Conservation (phyloP, 495 filamentous ascomycete species). For the Parathielavia hyrcaniae region DNA sequence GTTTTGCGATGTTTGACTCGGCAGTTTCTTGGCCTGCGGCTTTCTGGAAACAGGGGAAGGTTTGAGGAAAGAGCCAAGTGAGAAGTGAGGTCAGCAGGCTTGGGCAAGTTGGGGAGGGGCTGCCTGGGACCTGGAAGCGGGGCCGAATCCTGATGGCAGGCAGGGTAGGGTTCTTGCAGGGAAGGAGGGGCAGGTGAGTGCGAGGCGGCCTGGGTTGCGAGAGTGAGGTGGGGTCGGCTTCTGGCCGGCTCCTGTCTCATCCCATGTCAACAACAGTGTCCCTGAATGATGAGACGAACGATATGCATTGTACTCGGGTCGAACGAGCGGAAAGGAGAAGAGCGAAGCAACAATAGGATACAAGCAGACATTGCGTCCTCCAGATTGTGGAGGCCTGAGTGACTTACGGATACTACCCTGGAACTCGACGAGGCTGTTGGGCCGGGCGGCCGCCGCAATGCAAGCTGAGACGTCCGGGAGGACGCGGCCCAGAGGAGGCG, state of each 20-base stretch:
- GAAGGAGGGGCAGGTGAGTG: neutral
- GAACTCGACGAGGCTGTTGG: neutral
- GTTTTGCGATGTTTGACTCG: neutral
- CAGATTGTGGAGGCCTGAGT: neutral
- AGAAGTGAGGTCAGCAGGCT: slow-evolving; percentile 3
- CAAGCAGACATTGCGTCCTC: no score
- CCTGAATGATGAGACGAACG: no score
- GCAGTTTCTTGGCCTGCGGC: neutral
- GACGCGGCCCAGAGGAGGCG: neutral
- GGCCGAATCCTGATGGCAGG: slow-evolving; percentile 5
- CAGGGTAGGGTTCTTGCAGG: slow-evolving; percentile 4
- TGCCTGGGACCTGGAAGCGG: slow-evolving; percentile 4
- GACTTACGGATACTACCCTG: neutral
- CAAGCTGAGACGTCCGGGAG: neutral
- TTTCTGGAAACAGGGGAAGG: neutral
- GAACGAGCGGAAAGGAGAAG: no score
- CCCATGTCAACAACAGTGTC: neutral
- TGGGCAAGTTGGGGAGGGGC: neutral
- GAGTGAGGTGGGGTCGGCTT: no score
- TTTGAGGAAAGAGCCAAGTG: neutral
- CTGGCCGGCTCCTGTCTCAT: neutral
- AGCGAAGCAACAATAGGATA: no score
- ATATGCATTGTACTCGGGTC: no score
- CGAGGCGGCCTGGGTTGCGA: no score
- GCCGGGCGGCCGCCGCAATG: neutral